Conservation (phyloP, 192 early-diverging fungal species). For the Entomortierella parvispora region DNA sequence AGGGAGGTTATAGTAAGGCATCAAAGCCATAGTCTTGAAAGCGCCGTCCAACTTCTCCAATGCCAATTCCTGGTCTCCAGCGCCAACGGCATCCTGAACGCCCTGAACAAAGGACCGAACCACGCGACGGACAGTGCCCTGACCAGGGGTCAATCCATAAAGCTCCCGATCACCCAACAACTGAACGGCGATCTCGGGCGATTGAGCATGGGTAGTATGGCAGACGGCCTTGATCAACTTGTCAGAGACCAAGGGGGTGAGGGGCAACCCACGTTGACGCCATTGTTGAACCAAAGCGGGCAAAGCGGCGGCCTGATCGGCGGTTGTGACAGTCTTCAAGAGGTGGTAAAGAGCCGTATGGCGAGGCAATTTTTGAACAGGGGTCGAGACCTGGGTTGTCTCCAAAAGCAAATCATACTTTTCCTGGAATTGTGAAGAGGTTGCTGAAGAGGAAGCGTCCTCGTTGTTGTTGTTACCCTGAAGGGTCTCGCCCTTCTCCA, state of each 20-base stretch:
- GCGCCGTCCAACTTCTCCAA: slow-evolving; percentile 43
- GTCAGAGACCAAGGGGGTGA: slow-evolving; percentile 17
- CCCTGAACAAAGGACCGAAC: slow-evolving; percentile 39
- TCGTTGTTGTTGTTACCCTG: neutral
- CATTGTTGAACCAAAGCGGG: slow-evolving; percentile 31
- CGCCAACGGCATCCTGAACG: slow-evolving; percentile 11
- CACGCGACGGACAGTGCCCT: slow-evolving; percentile 34
- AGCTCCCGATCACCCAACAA: slow-evolving; percentile 46
- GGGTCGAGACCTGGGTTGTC: slow-evolving; percentile 12
- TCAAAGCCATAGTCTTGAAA: slow-evolving; percentile 46
- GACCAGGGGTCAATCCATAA: slow-evolving; percentile 24
- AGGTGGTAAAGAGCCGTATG: slow-evolving; percentile 30
- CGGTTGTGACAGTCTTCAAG: slow-evolving; percentile 9
- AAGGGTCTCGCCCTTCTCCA: slow-evolving; percentile 25
- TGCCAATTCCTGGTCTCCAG: slow-evolving; percentile 12
- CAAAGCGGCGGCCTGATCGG: slow-evolving; percentile 20
- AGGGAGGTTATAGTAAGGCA: slow-evolving; percentile 45
- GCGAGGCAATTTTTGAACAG: slow-evolving; percentile 25
- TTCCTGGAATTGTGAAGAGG: slow-evolving; percentile 38
- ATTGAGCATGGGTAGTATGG: slow-evolving; percentile 9
- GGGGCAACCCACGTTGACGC: slow-evolving; percentile 19
- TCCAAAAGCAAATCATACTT: slow-evolving; percentile 20
- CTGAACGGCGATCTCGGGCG: slow-evolving; percentile 33
- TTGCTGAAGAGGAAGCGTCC: neutral
- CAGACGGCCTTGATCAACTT: slow-evolving; percentile 31